phyloP scores from a whole-genome alignment of 2,329 filamentous ascomycete species.

The Pyricularia pennisetigena region DNA sequence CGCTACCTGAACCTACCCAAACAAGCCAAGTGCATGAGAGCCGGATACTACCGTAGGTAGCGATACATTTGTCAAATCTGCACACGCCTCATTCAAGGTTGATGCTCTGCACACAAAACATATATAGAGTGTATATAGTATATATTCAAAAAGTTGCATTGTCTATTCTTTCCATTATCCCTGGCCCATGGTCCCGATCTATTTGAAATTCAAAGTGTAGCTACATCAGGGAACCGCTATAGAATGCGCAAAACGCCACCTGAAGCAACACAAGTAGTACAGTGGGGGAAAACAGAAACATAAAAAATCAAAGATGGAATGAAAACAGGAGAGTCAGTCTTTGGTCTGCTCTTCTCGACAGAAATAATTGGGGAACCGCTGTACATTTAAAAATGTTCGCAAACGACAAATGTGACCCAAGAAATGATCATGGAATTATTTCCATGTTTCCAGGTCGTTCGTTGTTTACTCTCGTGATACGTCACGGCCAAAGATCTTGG shows the following conservation, averaged over 20 bases:
- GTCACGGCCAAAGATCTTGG: slow-evolving; percentile 91
- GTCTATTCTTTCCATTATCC: background rate
- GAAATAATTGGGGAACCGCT: background rate
- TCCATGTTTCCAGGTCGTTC: background rate
- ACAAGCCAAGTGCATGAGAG: background rate
- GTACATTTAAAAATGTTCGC: background rate
- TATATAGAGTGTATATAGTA: too few species aligned
- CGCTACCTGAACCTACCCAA: background rate
- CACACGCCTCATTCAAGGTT: background rate
- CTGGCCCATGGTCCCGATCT: background rate
- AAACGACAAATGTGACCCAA: background rate
- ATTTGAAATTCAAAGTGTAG: background rate
- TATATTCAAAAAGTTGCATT: background rate
- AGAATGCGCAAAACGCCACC: background rate
- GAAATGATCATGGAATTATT: background rate
- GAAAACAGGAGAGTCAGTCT: background rate
- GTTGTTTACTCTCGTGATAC: slow-evolving; percentile 65
- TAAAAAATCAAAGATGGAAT: background rate
- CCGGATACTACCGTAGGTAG: background rate
- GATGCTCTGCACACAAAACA: background rate
- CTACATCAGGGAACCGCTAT: background rate
- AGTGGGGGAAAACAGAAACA: background rate
- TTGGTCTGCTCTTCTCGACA: background rate
- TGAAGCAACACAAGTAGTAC: background rate
- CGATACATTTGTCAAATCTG: background rate